Base-by-base conservation (phyloP, 2,329 filamentous ascomycete genomes). In the Exophiala lecanii-corni region DNA sequence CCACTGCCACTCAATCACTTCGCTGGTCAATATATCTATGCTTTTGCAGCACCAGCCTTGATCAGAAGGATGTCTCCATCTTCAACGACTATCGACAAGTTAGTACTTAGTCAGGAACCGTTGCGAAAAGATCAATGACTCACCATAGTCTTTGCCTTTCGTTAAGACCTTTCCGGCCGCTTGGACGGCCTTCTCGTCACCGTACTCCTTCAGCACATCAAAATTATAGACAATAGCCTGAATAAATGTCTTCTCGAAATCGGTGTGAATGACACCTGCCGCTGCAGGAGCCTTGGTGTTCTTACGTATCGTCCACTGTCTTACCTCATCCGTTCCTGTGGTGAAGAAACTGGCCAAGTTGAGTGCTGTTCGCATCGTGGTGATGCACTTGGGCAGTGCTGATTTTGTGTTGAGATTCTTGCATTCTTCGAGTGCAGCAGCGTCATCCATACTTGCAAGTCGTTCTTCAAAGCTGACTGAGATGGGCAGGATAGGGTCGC, bases 191-290 rank as follows among this genome's bases (percentile, higher is more conserved):
- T 81, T 74, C 73, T 98, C 92, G 54, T 94, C 88, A 39, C 91
- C 91, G 36, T 86, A 73, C 69, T 97, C 92, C 71, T 84, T 88
- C 41, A 98, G 72, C 2, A 76, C 70, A 18, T 64, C 74, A 70
- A 81, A 98, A 73, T 95, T 97, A 73, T 94, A 97, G 20, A 96
- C 89, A 53, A 98, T 78, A 51, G 77, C 85, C 71, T 98, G 94
- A 59, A 98, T 98, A 65, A 98, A 98, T 0, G 94, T 98, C 82
- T 98, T 98, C 70, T 98, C 92, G 56, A 98, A 97, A 65, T 98
- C 92, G 60, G 84, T 87, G 71, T 98, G 92, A 57, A 98, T 98
- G 51, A 98, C 92, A 76, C 92, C 92, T 26, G 92, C 92, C 35
- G 92, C 92, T 62, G 94, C 86, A 13, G 92, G 92, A n/a, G 92